phyloP scores from a whole-genome alignment of 2,329 filamentous ascomycete genomes.

The Cercospora beticola region DNA sequence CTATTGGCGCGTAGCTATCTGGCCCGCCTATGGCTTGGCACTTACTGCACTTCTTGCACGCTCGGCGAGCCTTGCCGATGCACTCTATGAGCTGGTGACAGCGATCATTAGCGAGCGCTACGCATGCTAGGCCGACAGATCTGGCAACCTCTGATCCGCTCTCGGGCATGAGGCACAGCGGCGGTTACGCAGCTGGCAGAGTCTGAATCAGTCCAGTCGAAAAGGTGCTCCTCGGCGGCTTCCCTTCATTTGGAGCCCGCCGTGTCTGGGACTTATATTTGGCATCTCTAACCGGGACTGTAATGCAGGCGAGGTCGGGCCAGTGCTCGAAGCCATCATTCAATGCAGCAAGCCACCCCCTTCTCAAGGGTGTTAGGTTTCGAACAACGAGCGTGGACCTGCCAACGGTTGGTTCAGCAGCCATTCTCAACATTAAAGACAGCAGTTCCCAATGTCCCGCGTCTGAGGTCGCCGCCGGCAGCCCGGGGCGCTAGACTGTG shows the following conservation, averaged over 20 bases:
- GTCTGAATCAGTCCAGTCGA: neutral
- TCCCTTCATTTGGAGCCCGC: neutral
- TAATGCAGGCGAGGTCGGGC: neutral
- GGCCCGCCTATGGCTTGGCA: neutral
- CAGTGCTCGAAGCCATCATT: neutral
- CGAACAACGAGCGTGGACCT: neutral
- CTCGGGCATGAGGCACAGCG: neutral
- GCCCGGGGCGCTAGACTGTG: neutral
- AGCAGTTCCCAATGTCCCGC: neutral
- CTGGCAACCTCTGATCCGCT: neutral
- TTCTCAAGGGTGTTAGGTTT: neutral
- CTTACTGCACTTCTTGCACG: neutral
- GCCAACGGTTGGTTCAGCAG: neutral
- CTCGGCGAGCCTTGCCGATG: neutral
- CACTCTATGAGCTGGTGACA: neutral
- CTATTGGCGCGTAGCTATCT: neutral
- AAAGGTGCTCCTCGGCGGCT: neutral
- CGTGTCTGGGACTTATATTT: neutral
- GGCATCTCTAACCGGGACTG: neutral
- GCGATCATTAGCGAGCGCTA: neutral
- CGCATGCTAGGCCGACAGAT: neutral
- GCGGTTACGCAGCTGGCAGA: neutral
- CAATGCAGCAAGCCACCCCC: neutral
- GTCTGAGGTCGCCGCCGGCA: neutral
- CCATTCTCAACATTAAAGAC: neutral